Evolutionary conservation across 345 rosid genomes (phyloP).

Genomic region (Abelmoschus esculentus): DNA sequence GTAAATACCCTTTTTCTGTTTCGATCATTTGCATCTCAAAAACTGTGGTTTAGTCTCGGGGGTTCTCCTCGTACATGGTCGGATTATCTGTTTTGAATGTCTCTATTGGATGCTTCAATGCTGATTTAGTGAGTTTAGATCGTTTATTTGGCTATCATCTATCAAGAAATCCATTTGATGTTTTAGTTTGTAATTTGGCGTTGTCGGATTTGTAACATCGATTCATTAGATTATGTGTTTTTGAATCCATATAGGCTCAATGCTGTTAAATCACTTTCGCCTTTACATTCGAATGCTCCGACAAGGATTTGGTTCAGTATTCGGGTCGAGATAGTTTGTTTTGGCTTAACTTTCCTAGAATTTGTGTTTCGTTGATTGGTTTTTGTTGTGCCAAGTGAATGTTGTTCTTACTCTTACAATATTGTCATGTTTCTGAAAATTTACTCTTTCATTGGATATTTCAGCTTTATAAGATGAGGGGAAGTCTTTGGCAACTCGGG

Average conservation of each 20-base stretch:
- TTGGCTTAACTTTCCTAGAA: too few species aligned
- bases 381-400: neutral
- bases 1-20: neutral
- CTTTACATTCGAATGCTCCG: neutral
- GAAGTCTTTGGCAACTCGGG: constrained; percentile 95
- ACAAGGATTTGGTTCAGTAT: neutral
- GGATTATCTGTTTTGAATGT: neutral
- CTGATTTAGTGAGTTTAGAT: neutral
- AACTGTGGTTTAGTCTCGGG: neutral
- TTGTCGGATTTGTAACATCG: neutral
- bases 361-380: too few species aligned
- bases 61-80: constrained; percentile 1
- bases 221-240: neutral
- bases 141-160: neutral
- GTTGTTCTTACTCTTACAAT: neutral
- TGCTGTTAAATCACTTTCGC: neutral
- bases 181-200: neutral
- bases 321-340: too few species aligned
- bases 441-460: constrained; percentile 22
- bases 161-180: neutral
- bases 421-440: neutral
- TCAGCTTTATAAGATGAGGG: constrained; percentile 60
- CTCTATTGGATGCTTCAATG: neutral
- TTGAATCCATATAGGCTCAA: neutral
- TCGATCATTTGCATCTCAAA: constrained; percentile 1